phyloP scores from a whole-genome alignment of 2,329 filamentous ascomycete genomes.

The Keithomyces neogunnii region DNA sequence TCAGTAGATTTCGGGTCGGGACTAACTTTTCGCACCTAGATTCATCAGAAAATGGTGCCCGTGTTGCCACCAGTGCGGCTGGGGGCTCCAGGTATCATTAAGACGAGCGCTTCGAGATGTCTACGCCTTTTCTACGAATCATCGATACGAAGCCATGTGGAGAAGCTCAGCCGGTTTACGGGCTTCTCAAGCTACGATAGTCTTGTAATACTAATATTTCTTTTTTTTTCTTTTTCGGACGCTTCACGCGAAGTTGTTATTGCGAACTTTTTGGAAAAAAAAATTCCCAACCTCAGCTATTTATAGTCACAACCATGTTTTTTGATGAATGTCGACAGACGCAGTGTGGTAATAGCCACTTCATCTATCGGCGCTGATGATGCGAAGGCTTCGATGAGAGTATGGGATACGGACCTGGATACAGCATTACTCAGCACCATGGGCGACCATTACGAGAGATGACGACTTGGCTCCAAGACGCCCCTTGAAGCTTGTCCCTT shows the following conservation, averaged over 20 bases:
- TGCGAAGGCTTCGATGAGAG: conserved; percentile 26
- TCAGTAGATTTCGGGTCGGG: not conserved
- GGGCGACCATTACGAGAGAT: conserved; percentile 31
- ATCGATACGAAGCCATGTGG: conserved; percentile 1
- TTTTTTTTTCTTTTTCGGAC: not conserved
- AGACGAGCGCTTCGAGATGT: conserved; percentile 2
- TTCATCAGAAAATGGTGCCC: conserved; percentile 34
- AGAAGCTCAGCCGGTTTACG: conserved; percentile 1
- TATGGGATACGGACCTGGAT: conserved; percentile 30
- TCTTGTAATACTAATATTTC: conserved; percentile 6
- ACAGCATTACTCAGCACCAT: conserved; percentile 30
- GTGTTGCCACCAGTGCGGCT: conserved; percentile 26
- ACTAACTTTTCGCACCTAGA: conserved; percentile 17
- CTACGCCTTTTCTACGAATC: not conserved
- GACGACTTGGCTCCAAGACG: conserved; percentile 20
- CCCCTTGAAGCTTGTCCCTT: conserved; percentile 10
- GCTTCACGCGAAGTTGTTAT: not conserved
- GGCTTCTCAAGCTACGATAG: not conserved
- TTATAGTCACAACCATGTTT: conserved; percentile 4
- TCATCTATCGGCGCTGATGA: conserved; percentile 21
- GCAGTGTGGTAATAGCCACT: not conserved
- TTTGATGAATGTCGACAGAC: conserved; percentile 8
- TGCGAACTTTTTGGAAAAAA: not conserved
- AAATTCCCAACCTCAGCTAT: not conserved
- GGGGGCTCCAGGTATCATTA: conserved; percentile 29